Conservation (phyloP, 495 filamentous ascomycete genomes). For the Barbatosphaeria neglecta region DNA sequence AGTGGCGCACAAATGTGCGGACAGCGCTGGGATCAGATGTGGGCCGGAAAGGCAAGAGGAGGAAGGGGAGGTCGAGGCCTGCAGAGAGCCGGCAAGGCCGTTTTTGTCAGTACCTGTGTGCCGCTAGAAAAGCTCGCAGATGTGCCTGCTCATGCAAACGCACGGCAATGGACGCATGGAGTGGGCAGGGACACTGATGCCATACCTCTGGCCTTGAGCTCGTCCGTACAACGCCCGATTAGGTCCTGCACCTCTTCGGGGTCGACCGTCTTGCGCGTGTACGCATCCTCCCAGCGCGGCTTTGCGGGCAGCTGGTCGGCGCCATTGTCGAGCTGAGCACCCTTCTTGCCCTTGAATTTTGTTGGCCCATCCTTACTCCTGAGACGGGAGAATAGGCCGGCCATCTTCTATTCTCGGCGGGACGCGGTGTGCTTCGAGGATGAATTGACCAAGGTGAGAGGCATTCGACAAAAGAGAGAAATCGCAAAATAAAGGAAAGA, state of each 20-base stretch:
- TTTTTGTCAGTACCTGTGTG: background rate
- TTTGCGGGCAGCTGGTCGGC: conserved; percentile 47
- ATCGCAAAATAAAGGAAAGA: background rate
- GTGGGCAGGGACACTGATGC: conserved; percentile 17
- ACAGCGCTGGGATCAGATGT: conserved; percentile 84
- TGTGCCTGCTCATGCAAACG: too few relatives aligned
- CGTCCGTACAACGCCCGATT: conserved; percentile 69
- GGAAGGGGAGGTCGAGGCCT: conserved; percentile 84
- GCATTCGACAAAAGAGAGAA: conserved; percentile 10
- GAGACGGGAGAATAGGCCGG: conserved; percentile 62
- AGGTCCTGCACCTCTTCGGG: conserved; percentile 87
- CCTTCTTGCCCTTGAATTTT: conserved; percentile 49
- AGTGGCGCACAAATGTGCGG: conserved; percentile 85
- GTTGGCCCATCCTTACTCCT: conserved; percentile 53
- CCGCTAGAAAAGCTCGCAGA: background rate
- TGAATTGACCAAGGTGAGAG: conserved; percentile 6
- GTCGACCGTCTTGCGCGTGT: conserved; percentile 71
- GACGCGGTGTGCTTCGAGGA: conserved; percentile 5
- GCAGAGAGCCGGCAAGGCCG: conserved; percentile 1
- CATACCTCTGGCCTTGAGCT: conserved; percentile 91
- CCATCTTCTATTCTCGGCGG: conserved; percentile 26
- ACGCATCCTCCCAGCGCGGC: conserved; percentile 82
- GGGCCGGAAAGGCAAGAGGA: conserved; percentile 92
- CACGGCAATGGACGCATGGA: background rate
- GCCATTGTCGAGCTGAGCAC: conserved; percentile 21